Evolutionary conservation across 495 filamentous ascomycete species (phyloP).

Genomic region (Tuber calosporum): DNA sequence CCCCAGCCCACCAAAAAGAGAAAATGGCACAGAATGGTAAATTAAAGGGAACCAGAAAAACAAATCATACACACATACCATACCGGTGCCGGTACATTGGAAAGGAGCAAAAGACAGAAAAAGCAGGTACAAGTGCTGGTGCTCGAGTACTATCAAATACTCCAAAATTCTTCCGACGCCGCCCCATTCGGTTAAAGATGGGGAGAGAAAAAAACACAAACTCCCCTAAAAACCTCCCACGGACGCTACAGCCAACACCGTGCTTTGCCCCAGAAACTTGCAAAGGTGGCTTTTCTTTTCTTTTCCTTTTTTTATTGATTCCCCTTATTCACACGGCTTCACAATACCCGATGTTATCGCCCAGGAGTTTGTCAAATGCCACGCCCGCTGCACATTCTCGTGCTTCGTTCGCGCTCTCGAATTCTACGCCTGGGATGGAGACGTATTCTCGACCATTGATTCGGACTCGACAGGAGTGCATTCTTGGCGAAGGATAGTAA

Average conservation of each 20-base stretch:
- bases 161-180: constrained; percentile 1
- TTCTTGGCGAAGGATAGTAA: constrained; percentile 26
- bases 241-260: constrained; percentile 17
- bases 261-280: constrained; percentile 26
- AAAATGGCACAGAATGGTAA: background rate
- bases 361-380: constrained; percentile 29
- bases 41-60: background rate
- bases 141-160: background rate
- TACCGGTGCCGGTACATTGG: background rate
- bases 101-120: background rate
- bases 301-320: background rate
- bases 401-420: constrained; percentile 33
- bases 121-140: too few relatives aligned
- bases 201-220: constrained; percentile 22
- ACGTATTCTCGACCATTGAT: constrained; percentile 33
- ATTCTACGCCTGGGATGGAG: constrained; percentile 30
- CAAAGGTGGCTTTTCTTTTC: background rate
- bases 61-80: background rate
- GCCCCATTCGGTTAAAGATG: constrained; percentile 1
- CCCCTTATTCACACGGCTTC: constrained; percentile 26
- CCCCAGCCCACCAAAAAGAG: background rate
- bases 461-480: constrained; percentile 33
- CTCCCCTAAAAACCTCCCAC: constrained; percentile 23
- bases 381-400: constrained; percentile 32
- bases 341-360: constrained; percentile 33